Evolutionary conservation across 176 grass and related monocot species (phyloP).

Genomic region (Musa beccarii): DNA sequence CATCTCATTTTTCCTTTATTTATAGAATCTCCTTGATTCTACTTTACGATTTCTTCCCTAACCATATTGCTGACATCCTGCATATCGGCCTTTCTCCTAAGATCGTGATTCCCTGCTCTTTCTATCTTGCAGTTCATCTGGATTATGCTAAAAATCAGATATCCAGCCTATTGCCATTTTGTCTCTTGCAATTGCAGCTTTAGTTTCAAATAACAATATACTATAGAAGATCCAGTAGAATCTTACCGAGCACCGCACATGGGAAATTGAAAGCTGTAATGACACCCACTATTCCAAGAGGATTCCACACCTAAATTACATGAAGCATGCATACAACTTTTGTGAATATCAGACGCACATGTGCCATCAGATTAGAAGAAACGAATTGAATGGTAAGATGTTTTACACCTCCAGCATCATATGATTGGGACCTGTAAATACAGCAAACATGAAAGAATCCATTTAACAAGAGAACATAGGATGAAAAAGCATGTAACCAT

Average conservation of each 20-base stretch:
- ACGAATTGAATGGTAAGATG: constrained; percentile 4
- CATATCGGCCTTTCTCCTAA: no score
- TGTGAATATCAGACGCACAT: constrained; percentile 18
- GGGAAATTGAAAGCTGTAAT: constrained; percentile 99
- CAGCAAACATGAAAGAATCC: constrained; percentile 13
- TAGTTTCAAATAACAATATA: neutral
- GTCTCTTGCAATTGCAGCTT: neutral
- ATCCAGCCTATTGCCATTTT: no score
- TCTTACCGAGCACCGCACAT: constrained; percentile 83
- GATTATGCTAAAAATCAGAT: no score
- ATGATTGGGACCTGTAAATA: constrained; percentile 76
- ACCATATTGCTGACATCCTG: no score
- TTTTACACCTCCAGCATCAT: constrained; percentile 94
- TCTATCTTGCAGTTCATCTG: no score
- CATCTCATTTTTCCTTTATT: no score
- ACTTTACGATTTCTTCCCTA: no score
- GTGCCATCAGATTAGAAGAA: constrained; percentile 16
- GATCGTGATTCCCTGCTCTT: no score
- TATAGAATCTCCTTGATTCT: no score
- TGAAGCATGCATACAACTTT: constrained; percentile 21
- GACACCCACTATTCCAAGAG: constrained; percentile 93
- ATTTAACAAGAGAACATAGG: constrained; percentile 11
- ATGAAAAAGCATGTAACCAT: neutral
- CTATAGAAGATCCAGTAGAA: neutral
- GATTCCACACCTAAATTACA: constrained; percentile 88